Base-by-base conservation (phyloP, 2,329 filamentous ascomycete genomes). In the Fusarium sp. region DNA sequence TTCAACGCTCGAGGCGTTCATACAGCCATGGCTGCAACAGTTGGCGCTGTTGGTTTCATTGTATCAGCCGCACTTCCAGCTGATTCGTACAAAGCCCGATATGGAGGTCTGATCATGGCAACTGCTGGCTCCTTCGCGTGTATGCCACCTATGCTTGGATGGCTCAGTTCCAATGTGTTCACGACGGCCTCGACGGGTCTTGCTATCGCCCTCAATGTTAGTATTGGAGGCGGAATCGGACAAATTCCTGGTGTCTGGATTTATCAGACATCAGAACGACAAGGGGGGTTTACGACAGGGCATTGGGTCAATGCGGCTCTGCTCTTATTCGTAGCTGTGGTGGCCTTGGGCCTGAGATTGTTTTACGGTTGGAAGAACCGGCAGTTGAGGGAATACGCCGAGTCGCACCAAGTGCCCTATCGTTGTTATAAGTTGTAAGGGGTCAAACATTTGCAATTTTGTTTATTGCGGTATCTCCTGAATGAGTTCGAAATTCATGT, bases 201-300 rank as follows among this genome's bases (percentile, higher is more conserved):
- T 12, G 90, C 90, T 3, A 90, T 92, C 57, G 91, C 90, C 1
- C 78, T 93, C 65, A 92, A 92, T 66, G 86, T 92, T 16, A 88
- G 87, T 3, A 83, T 91, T 31, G 84, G 84, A 49, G 90, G 89
- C 0, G 90, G 89, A 0, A 83, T 90, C 0, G 90, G 91, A 0
- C 90, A 92, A 76, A 92, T 93, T 40, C 85, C 88, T 0, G 91
- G 90, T 0, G 89, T 92, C 1, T 93, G 89, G 89, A 92, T 92
- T 65, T 92, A 92, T 78, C 90, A 90, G 73, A 82, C 86, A 1
- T 79, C 85, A 12, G 89, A 93, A 76, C 85, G 83, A 18, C 76
- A 79, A 23, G 78, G 70, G 11, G 90, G 91, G 0, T 92, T 91
- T 75, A 89, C 89, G 1, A 92, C 89, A 0, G 91, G 91, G 0